Evolutionary conservation across 352 stramenopile genomes (phyloP), one percentile per base, ranked within the genome.

Genomic region (Hyaloperonospora brassicae): DNA sequence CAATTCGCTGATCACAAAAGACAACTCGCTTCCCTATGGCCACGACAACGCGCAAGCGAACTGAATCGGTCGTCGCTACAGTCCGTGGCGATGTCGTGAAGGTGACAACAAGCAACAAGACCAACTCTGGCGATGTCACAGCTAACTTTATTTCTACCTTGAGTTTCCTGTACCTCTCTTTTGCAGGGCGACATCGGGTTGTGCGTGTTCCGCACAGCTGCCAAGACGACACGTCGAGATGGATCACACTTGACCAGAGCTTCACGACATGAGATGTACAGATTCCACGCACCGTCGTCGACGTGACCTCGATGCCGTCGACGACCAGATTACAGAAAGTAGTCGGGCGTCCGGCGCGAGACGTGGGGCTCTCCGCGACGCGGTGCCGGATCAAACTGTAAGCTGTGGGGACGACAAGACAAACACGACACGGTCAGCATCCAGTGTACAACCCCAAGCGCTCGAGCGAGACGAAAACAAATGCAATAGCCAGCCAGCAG

Each of bases 361-460:
- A 98, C 92, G 54, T 97, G 84, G 9, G 92, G 88, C 66, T 98
- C 93, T 39, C 93, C 93, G 61, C 90, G 81, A 48, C 93, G 80
- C 56, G 93, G 93, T 22, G 93, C 93, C 6, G 91, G 93, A 54
- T 98, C 93, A 55, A 98, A 98, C 59, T 98, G 91, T 61, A 98
- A 91, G 79, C 81, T 92, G 55, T 25, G 48, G 23, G 45, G 31
- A 39, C 3, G 35, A 54, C 30, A 63, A 64, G 11, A 54, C 27
- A 8, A 51, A 27, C 38, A 10, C 43, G 39, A 68, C 21, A 61
- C n/a, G 5, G 22, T 34, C 38, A 44, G 21, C 14, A 44, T 21
- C n/a, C 1, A 44, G n/a, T n/a, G n/a, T 17, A 44, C 22, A 17
- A 6, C 11, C 10, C 12, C 11, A 44, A 44, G 38, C 7, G 9